Evolutionary conservation across 208 protist species (phyloP).

Genomic region (Porcisia hertigi): DNA sequence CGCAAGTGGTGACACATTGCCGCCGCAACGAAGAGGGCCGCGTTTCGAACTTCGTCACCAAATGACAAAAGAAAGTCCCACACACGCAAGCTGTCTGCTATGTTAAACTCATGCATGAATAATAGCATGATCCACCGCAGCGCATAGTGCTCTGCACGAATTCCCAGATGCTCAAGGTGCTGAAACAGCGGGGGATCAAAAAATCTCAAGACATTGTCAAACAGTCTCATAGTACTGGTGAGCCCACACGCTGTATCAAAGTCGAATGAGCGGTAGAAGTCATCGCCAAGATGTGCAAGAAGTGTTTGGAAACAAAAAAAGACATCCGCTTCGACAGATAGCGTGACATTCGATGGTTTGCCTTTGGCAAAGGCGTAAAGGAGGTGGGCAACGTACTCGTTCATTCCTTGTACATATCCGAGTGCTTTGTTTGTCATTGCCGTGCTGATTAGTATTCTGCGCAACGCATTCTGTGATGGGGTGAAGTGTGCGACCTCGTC

Average conservation of each 20-base stretch:
- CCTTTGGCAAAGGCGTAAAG: constrained; percentile 68
- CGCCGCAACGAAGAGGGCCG: constrained; percentile 53
- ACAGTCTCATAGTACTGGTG: constrained; percentile 55
- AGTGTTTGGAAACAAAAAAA: constrained; percentile 88
- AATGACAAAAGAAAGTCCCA: constrained; percentile 91
- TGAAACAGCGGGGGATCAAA: constrained; percentile 55
- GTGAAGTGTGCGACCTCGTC: constrained; percentile 3
- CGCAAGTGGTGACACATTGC: constrained; percentile 64
- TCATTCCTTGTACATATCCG: constrained; percentile 88
- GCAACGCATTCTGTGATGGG: constrained; percentile 54
- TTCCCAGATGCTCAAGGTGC: constrained; percentile 45
- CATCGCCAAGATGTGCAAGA: constrained; percentile 65
- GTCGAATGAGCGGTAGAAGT: constrained; percentile 73
- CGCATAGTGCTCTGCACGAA: constrained; percentile 72
- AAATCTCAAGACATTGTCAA: constrained; percentile 67
- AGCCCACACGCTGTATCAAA: constrained; percentile 57
- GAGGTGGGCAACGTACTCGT: constrained; percentile 75
- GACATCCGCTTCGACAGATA: constrained; percentile 47
- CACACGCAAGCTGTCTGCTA: constrained; percentile 68
- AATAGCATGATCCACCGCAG: constrained; percentile 88
- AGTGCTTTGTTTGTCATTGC: constrained; percentile 68
- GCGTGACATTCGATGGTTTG: constrained; percentile 30
- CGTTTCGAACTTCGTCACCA: constrained; percentile 49
- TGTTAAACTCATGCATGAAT: constrained; percentile 87
- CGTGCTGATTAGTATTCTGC: constrained; percentile 71